Evolutionary conservation across 352 stramenopile species (phyloP).

Genomic region (Phytophthora ohioensis): DNA sequence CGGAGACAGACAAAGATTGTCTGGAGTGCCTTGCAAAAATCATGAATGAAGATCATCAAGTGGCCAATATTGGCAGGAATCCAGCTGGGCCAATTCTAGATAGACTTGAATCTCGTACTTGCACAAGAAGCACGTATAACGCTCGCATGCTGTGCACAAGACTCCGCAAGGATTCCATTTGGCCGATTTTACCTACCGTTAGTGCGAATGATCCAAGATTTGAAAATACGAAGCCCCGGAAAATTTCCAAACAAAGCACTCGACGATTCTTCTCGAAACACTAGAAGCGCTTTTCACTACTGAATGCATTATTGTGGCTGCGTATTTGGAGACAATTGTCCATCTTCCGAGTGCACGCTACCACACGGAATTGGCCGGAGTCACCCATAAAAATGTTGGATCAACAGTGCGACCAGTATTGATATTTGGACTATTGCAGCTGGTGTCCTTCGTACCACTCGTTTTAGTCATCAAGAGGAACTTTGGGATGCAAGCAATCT

Average conservation of each 20-base stretch:
- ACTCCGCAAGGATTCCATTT: neutral
- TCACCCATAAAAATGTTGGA: neutral
- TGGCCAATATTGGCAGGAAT: neutral
- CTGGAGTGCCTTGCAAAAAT: neutral
- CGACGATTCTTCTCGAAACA: conserved; percentile 1
- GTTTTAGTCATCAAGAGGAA: conserved; percentile 16
- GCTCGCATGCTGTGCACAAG: neutral
- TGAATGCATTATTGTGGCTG: conserved; percentile 29
- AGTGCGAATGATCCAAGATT: neutral
- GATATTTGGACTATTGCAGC: conserved; percentile 26
- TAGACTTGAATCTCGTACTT: neutral
- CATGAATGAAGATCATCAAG: neutral
- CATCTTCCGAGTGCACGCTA: conserved; percentile 29
- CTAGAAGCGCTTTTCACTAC: conserved; percentile 27
- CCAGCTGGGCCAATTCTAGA: neutral
- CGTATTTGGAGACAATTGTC: conserved; percentile 46
- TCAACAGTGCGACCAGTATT: conserved; percentile 14
- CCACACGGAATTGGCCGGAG: conserved; percentile 9
- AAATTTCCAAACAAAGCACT: neutral
- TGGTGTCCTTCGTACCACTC: conserved; percentile 28
- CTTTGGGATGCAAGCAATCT: conserved; percentile 15
- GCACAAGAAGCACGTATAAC: neutral
- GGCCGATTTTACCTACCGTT: neutral
- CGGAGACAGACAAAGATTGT: neutral
- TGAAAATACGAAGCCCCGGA: neutral